Conservation (phyloP, 306 rosid genomes). For the Medicago arabica region DNA sequence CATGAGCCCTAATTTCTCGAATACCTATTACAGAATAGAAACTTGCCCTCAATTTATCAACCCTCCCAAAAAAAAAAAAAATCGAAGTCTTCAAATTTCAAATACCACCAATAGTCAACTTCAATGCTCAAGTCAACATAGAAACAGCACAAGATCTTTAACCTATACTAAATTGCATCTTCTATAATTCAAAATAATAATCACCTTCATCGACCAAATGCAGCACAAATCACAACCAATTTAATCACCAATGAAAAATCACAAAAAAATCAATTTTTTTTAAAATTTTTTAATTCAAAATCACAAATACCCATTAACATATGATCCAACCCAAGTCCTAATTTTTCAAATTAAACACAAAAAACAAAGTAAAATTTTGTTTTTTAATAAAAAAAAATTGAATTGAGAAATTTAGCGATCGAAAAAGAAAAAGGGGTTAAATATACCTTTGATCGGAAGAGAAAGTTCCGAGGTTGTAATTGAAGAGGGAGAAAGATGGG, state of each 20-base stretch:
- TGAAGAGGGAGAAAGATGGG: slow-evolving; percentile 29
- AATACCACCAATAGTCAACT: slow-evolving; percentile 32
- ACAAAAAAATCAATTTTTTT: not conserved
- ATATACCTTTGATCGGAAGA: slow-evolving; percentile 27
- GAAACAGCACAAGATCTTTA: not conserved
- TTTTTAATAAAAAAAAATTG: not conserved
- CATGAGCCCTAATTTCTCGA: too few species aligned
- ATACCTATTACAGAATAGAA: slow-evolving; percentile 5
- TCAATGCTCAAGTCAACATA: slow-evolving; percentile 7
- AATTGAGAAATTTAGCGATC: not conserved
- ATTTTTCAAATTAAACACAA: slow-evolving; percentile 19
- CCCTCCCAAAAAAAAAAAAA: not conserved
- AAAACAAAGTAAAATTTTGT: not conserved
- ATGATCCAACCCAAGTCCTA: slow-evolving; percentile 18
- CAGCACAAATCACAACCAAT: not conserved
- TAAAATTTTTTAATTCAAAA: not conserved
- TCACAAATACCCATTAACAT: not conserved
- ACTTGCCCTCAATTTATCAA: slow-evolving; percentile 6
- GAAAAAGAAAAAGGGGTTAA: not conserved
- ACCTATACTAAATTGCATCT: not conserved
- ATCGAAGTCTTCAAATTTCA: slow-evolving; percentile 32
- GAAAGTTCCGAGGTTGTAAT: not conserved
- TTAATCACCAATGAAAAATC: not conserved
- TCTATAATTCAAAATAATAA: not conserved
- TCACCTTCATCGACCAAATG: slow-evolving; percentile 5